Evolutionary conservation across 768 basidiomycete species (phyloP), one percentile per base, ranked within the genome.

Genomic region (Holtermannia corniformis): DNA sequence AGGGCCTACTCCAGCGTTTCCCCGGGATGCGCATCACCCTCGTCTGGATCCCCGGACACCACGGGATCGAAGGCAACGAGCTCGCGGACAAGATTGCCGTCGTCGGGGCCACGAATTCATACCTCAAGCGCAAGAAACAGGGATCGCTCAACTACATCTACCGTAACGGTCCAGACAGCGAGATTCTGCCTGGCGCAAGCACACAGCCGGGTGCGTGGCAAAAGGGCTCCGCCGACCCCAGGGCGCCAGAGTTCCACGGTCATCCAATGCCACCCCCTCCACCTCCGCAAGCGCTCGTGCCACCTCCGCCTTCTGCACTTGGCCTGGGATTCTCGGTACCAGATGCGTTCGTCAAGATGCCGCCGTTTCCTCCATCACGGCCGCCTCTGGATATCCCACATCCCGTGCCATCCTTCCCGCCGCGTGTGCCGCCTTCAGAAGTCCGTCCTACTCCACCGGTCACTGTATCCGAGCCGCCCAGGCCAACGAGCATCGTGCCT

Each of bases 41-140:
- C n/a, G 64, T 65, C 23, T 72, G 70, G 70, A 55, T 72, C 20
- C 70, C 70, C 0, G 61, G 59, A 42, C 57, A 65, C 43, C 55
- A 54, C 51, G 59, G 58, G 10, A 57, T 70, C 19, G 67, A 68
- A 25, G 70, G 70, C 3, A 63, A 68, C 47, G 59, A 64, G 23
- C 52, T 72, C 3, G 68, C 70, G 5, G 64, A 68, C 48, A 65
- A 64, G 44, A 70, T 66, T 12, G 70, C 70, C 3, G 59, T 61
- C 16, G 61, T 63, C 3, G 70, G 60, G 0, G 63, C 66, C 14
- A 68, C 66, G 40, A 72, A 70, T 43, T 60, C 57, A 14, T 67
- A 66, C 32, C 46, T 67, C n/a, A 68, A 68, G 49, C 49, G 52
- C 41, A 63, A 60, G 42, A 68, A 68, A 50, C 59, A 65, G 14